Conservation (phyloP, 345 rosid genomes). For the Hibiscus trionum region DNA sequence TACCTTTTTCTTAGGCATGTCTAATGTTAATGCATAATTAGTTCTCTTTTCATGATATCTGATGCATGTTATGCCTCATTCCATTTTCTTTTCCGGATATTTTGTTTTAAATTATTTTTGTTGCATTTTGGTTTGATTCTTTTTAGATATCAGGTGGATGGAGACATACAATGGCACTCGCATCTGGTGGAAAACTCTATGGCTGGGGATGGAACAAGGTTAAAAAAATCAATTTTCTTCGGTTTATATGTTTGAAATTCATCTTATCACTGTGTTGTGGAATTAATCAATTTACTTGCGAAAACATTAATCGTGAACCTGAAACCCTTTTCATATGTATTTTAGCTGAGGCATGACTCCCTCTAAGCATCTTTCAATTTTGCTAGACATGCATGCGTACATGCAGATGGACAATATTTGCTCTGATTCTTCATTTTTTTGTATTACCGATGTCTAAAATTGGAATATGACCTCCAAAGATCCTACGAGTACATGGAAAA, state of each 20-base stretch:
- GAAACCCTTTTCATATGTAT: too few species aligned
- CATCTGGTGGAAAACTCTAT: slow-evolving; percentile 77
- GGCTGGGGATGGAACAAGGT: slow-evolving; percentile 99
- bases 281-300: too few species aligned
- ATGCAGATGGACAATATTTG: neutral
- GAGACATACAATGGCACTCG: slow-evolving; percentile 95
- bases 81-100: too few species aligned
- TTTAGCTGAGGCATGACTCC: too few species aligned
- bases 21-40: neutral
- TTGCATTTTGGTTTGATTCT: slow-evolving; percentile 14
- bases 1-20: neutral
- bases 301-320: too few species aligned
- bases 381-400: neutral
- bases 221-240: slow-evolving; percentile 1
- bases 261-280: neutral
- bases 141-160: slow-evolving; percentile 86
- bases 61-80: neutral
- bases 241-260: slow-evolving; percentile 4
- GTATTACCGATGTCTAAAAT: neutral
- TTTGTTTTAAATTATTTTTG: neutral
- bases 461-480: neutral
- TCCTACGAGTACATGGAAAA: neutral
- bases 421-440: neutral
- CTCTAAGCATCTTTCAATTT: too few species aligned
- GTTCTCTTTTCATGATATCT: neutral